Base-by-base conservation (phyloP, 2,329 filamentous ascomycete genomes). In the Graphilbum fragrans region DNA sequence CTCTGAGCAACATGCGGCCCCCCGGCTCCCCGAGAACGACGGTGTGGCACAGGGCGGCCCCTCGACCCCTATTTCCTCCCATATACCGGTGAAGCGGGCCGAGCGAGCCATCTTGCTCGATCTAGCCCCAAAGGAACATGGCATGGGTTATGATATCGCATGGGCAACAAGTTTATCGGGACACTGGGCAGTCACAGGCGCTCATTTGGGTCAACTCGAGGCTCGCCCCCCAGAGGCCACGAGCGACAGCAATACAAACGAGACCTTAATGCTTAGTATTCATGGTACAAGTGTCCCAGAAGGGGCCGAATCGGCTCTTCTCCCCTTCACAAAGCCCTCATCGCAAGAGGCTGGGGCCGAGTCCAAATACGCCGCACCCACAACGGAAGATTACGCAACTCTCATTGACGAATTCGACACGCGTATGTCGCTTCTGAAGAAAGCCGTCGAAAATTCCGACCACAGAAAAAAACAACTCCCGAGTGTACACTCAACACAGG, bases 121-220 rank as follows among this genome's bases (percentile, higher is more conserved):
- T 50, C 59, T 81, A 21, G 61, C 59, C 0, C 58, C 64, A 3
- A 54, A 64, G 41, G 43, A 55, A 17, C 58, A 61, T 14, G 58
- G 62, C 14, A 14, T 18, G 53, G 37, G 59, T 5, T 74, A 71
- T 58, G 59, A 61, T 21, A 74, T 96, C 1, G 65, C 73, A 0
- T 77, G 75, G 43, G 82, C 84, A 1, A 77, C 82, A 34, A 87
- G 81, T 47, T 63, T 95, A 12, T 82, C 77, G 9, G 64, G 79
- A 0, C 74, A 81, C 38, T 96, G 90, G 80, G 74, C 77, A 37
- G 65, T 76, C 35, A 67, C 67, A 1, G 60, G 60, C 35, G 60
- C 69, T 14, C 60, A 58, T 40, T 53, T 77, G 35, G 60, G 60
- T 18, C 66, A 60, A 38, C 65, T 68, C 50, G 63, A 61, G 40